Percentiles rank a stretch among this genome's conserved stretches.
These are phyloP conservation scores for Beauveria medogensis DNA, from an alignment of 2,329 filamentous ascomycete genomes.

Conservation along the genomic window DNA sequence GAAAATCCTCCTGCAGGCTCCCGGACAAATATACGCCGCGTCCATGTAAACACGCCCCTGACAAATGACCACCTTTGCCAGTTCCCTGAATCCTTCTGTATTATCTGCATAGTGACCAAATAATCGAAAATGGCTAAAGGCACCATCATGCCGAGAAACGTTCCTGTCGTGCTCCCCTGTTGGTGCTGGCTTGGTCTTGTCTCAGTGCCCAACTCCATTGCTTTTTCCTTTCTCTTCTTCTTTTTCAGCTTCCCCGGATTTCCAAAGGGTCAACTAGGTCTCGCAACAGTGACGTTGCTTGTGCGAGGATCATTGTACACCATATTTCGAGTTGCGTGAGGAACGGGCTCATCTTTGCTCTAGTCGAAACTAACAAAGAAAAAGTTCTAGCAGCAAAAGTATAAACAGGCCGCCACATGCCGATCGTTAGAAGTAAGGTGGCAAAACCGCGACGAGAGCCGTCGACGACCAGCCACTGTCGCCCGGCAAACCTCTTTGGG, in stretches of 20 bases:
- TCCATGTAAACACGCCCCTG: not conserved
- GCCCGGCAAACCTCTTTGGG: not conserved
- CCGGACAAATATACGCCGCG: no score
- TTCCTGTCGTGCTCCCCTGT: not conserved
- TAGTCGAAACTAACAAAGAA: not conserved
- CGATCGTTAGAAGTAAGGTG: not conserved
- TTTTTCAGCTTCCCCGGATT: conserved; percentile 8
- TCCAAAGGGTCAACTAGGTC: not conserved
- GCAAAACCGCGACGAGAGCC: not conserved
- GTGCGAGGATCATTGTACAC: not conserved
- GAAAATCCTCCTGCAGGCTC: not conserved
- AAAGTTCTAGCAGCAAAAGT: not conserved
- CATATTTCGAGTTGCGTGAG: not conserved
- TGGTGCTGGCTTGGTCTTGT: not conserved
- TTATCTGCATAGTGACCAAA: not conserved
- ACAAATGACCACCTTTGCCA: not conserved
- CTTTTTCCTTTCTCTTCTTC: not conserved
- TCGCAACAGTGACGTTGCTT: not conserved
- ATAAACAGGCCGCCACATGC: not conserved
- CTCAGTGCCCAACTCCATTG: not conserved
- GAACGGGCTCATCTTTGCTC: not conserved
- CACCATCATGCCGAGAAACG: not conserved
- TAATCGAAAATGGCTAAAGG: not conserved
- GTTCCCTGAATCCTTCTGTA: not conserved
- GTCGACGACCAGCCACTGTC: not conserved